Percentiles rank a stretch among this genome's conserved stretches.
phyloP scores from a whole-genome alignment of 805 yeast genomes.

The Lipomyces sp. region DNA sequence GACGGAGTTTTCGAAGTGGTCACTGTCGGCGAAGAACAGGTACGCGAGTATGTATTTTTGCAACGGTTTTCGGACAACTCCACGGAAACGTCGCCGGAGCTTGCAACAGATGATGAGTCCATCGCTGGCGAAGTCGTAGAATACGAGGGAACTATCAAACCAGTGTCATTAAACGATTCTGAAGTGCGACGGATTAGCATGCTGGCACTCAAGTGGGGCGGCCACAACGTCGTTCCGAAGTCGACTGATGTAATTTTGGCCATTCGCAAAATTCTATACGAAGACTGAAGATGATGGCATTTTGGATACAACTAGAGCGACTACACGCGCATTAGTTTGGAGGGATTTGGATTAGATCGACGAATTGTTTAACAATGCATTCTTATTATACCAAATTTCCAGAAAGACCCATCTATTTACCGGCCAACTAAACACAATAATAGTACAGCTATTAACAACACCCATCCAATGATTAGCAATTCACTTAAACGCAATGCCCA shows the following conservation, averaged over 20 bases:
- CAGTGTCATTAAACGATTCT: background rate
- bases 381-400: too few species aligned
- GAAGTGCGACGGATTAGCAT: constrained; percentile 11
- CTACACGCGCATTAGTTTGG: too few species aligned
- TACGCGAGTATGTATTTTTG: constrained; percentile 13
- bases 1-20: constrained; percentile 14
- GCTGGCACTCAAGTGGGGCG: constrained; percentile 22
- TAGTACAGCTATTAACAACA: too few species aligned
- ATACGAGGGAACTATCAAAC: background rate
- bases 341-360: too few species aligned
- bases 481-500: too few species aligned
- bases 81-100: background rate
- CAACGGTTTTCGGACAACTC: constrained; percentile 6
- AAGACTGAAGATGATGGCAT: too few species aligned
- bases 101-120: too few species aligned
- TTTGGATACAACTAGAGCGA: too few species aligned
- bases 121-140: background rate
- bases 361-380: too few species aligned
- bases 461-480: too few species aligned
- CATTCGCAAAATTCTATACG: constrained; percentile 11
- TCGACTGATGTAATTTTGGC: constrained; percentile 22
- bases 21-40: constrained; percentile 6
- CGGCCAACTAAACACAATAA: too few species aligned
- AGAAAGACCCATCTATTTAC: too few species aligned
- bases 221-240: constrained; percentile 17